Conservation (phyloP, 305 asterid genomes). For the Solanum hybrid region DNA sequence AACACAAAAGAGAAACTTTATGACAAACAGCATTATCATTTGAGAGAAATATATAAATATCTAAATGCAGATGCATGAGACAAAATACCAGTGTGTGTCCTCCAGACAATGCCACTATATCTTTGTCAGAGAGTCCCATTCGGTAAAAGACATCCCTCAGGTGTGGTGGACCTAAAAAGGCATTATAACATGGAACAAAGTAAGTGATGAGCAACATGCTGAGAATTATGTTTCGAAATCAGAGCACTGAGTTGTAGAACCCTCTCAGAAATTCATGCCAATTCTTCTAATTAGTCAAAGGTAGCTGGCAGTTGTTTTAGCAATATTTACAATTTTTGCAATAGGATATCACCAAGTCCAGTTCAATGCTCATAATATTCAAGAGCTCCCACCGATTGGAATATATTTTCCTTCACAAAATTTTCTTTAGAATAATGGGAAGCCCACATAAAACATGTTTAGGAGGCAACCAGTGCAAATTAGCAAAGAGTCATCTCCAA, state of each 20-base stretch:
- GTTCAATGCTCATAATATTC: not conserved
- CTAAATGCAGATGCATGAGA: not conserved
- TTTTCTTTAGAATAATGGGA: not conserved
- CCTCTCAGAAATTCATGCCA: not conserved
- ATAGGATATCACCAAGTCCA: not conserved
- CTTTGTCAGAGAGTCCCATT: slow-evolving; percentile 80
- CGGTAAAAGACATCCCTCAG: slow-evolving; percentile 63
- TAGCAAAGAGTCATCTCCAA: not conserved
- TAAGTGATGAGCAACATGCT: not conserved
- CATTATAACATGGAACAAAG: not conserved
- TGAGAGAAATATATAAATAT: not conserved
- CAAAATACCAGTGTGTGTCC: slow-evolving; percentile 79
- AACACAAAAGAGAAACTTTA: not conserved
- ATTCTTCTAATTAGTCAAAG: not conserved
- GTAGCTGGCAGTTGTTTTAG: not conserved
- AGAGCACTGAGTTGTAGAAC: not conserved
- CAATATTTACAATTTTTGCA: not conserved
- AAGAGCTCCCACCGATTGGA: not conserved
- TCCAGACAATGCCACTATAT: slow-evolving; percentile 83
- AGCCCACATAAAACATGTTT: not conserved
- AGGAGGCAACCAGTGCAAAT: not conserved
- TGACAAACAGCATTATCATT: not conserved
- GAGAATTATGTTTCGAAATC: not conserved
- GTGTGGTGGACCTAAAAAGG: slow-evolving; percentile 48
- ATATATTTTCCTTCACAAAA: not conserved